These are phyloP conservation scores for Ganoderma lucidum DNA, from an alignment of 1,284 basidiomycete genomes.

Conservation along the genomic window DNA sequence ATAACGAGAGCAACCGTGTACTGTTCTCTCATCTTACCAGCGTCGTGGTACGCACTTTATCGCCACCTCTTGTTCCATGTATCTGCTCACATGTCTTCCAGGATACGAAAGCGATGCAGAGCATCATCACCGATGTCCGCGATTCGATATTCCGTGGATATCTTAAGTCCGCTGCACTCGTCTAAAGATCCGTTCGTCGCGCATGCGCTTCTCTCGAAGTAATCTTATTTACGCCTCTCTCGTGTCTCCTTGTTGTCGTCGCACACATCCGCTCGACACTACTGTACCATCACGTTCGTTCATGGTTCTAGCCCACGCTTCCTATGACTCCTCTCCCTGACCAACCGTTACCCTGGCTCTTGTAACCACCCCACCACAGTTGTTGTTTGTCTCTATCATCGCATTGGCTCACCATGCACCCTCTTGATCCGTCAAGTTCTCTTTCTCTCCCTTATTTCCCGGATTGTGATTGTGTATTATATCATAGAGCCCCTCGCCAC, in stretches of 20 bases:
- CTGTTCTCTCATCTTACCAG: slow-evolving; percentile 83
- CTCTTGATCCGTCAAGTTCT: neutral
- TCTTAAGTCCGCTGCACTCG: slow-evolving; percentile 44
- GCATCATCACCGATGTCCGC: slow-evolving; percentile 76
- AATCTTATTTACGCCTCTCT: slow-evolving; percentile 26
- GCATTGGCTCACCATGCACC: slow-evolving; percentile 22
- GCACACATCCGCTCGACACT: slow-evolving; percentile 22
- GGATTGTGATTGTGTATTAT: slow-evolving; percentile 25
- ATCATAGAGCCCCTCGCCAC: slow-evolving; percentile 21
- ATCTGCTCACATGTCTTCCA: slow-evolving; percentile 37
- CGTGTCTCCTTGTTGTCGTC: slow-evolving; percentile 13
- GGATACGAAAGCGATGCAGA: slow-evolving; percentile 84
- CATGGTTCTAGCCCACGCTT: slow-evolving; percentile 19
- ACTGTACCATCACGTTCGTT: slow-evolving; percentile 30
- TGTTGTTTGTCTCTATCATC: slow-evolving; percentile 15
- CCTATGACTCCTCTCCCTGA: slow-evolving; percentile 2
- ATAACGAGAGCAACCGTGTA: slow-evolving; percentile 80
- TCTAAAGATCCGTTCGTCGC: slow-evolving; percentile 29
- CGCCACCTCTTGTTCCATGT: neutral
- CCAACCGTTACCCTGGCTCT: neutral
- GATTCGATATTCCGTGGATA: slow-evolving; percentile 47
- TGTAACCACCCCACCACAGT: slow-evolving; percentile 4
- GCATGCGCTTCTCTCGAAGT: slow-evolving; percentile 11
- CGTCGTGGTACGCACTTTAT: slow-evolving; percentile 65
- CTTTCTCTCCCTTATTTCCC: slow-evolving; percentile 13